phyloP scores from a whole-genome alignment of 768 basidiomycete species.

The Punctularia strigosozonata region DNA sequence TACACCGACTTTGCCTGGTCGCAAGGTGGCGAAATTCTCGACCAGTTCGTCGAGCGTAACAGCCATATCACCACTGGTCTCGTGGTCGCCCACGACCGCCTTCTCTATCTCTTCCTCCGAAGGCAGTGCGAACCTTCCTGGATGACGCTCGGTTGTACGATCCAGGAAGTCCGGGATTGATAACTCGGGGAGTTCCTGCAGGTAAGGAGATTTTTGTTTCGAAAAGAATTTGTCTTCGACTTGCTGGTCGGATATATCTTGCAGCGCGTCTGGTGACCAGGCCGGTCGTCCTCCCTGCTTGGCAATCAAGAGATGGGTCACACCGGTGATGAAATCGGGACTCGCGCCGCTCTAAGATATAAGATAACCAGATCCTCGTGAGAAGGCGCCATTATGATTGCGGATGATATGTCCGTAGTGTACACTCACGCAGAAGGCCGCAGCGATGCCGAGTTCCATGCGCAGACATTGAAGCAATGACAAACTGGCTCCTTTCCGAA shows the following conservation, averaged over 20 bases:
- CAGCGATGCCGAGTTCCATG: slow-evolving; percentile 83
- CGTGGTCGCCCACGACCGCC: slow-evolving; percentile 53
- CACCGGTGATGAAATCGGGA: slow-evolving; percentile 76
- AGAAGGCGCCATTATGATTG: neutral
- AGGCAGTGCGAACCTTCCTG: slow-evolving; percentile 50
- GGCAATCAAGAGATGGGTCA: slow-evolving; percentile 53
- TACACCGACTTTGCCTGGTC: slow-evolving; percentile 42
- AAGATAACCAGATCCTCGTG: neutral
- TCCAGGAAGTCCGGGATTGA: slow-evolving; percentile 5
- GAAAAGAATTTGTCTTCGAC: slow-evolving; percentile 63
- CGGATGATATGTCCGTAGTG: neutral
- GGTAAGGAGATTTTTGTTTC: slow-evolving; percentile 33
- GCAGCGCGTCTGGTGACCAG: slow-evolving; percentile 61
- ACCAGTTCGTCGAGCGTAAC: slow-evolving; percentile 55
- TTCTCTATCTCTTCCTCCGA: slow-evolving; percentile 63
- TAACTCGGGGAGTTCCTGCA: slow-evolving; percentile 31
- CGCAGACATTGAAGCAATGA: slow-evolving; percentile 55
- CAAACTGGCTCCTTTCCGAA: slow-evolving; percentile 57
- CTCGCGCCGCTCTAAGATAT: slow-evolving; percentile 53
- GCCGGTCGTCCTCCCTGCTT: slow-evolving; percentile 42
- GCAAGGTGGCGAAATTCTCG: slow-evolving; percentile 33
- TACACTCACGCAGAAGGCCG: slow-evolving; percentile 75
- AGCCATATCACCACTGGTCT: slow-evolving; percentile 48
- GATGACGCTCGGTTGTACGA: too few species aligned
- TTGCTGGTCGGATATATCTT: slow-evolving; percentile 42